A percentile compares a stretch with the other conserved stretches of the same genome.
Evolutionary conservation across 2,329 filamentous ascomycete genomes (phyloP).

Genomic region (Didymella arachidicola): DNA sequence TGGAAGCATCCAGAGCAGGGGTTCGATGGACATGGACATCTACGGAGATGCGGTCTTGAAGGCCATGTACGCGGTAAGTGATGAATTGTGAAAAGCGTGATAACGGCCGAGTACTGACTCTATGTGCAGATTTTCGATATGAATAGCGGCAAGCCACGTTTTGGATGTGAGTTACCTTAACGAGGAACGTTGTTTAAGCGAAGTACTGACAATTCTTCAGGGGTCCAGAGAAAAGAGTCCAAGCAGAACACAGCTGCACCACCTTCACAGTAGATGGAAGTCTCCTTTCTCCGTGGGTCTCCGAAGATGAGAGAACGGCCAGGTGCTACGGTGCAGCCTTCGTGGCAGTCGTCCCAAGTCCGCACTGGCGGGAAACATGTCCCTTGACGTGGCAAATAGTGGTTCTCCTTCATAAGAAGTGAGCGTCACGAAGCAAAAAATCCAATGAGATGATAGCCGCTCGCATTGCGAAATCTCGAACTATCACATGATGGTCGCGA

Average conservation of each 20-base stretch:
- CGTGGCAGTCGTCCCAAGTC: neutral
- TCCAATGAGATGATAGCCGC: neutral
- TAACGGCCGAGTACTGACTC: slow-evolving; percentile 4
- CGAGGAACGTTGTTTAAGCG: neutral
- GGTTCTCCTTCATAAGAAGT: no score
- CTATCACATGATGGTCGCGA: neutral
- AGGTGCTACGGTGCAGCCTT: neutral
- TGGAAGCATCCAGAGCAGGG: slow-evolving; percentile 34
- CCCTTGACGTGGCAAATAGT: no score
- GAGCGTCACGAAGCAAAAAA: neutral
- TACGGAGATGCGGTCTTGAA: slow-evolving; percentile 35
- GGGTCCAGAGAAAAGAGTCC: slow-evolving; percentile 29
- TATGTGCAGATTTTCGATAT: slow-evolving; percentile 31
- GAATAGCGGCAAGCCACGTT: slow-evolving; percentile 29
- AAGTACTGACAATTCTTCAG: slow-evolving; percentile 14
- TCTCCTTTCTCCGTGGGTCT: neutral
- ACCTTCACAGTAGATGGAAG: slow-evolving; percentile 20
- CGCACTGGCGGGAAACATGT: no score
- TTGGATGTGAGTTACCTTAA: slow-evolving; percentile 16
- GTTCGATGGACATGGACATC: slow-evolving; percentile 34
- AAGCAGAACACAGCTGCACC: slow-evolving; percentile 30
- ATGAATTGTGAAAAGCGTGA: neutral
- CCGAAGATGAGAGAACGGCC: neutral
- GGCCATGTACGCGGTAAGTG: slow-evolving; percentile 34
- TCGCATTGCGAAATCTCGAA: neutral